A percentile compares a stretch with the other conserved stretches of the same genome.
These are phyloP conservation scores for Blumeriella jaapii DNA, from an alignment of 2,329 filamentous ascomycete genomes.

Conservation along the genomic window DNA sequence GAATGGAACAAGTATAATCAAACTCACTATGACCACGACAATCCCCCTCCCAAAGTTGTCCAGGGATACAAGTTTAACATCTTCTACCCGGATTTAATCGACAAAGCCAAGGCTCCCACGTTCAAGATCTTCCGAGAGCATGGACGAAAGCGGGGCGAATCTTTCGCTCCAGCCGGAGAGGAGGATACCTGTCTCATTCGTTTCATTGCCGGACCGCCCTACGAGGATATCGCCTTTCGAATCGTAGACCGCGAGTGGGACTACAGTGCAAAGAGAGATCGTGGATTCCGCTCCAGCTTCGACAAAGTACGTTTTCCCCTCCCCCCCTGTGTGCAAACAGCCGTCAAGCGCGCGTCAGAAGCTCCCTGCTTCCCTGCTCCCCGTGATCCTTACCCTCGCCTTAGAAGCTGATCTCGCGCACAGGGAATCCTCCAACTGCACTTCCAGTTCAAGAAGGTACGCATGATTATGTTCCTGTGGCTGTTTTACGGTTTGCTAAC, in stretches of 20 bases:
- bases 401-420: slow-evolving; percentile 26
- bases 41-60: slow-evolving; percentile 93
- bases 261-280: slow-evolving; percentile 88
- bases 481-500: slow-evolving; percentile 15
- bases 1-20: slow-evolving; percentile 99
- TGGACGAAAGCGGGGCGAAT: slow-evolving; percentile 79
- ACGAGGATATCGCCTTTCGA: slow-evolving; percentile 92
- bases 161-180: slow-evolving; percentile 84
- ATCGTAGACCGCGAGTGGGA: slow-evolving; percentile 99
- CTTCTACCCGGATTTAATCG: slow-evolving; percentile 94
- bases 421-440: slow-evolving; percentile 91
- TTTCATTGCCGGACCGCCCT: slow-evolving; percentile 89
- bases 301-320: slow-evolving; percentile 63
- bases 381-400: slow-evolving; percentile 6
- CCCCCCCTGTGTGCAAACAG: slow-evolving; percentile 8
- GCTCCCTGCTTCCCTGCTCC: neutral
- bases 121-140: slow-evolving; percentile 94
- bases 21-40: slow-evolving; percentile 97
- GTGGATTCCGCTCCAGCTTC: slow-evolving; percentile 92
- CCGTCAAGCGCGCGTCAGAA: slow-evolving; percentile 6
- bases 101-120: slow-evolving; percentile 87
- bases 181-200: slow-evolving; percentile 95
- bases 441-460: slow-evolving; percentile 96
- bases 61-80: slow-evolving; percentile 99
- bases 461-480: slow-evolving; percentile 12